Base-by-base conservation (phyloP, 2,329 filamentous ascomycete species). In the Fusarium bactridioides region DNA sequence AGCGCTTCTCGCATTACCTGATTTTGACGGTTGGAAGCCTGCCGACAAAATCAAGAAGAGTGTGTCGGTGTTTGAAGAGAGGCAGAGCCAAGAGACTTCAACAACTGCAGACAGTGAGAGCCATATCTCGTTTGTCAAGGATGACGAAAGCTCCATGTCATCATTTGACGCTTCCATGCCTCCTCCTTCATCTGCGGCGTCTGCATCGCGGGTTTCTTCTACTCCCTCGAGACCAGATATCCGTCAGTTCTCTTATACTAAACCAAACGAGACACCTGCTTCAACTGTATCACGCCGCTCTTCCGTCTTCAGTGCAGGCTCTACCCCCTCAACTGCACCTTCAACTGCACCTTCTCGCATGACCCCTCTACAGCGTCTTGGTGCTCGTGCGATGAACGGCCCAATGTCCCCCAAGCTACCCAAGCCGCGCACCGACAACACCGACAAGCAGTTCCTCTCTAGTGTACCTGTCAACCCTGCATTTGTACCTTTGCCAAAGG, bases 281-380 rank as follows among this genome's bases (percentile, higher is more conserved):
- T 83, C 82, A 7, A 80, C 79, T 19, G 66, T 72, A 7, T 81
- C 83, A 7, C 76, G 75, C 23, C 76, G 74, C 41, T 83, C 80
- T 19, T 82, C 82, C 18, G 61, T 82, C 12, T 83, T 83, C 61
- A 83, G 81, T 63, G 68, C 70, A 31, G 68, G 78, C 23, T 80
- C 81, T 16, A 82, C 81, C 23, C 78, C 82, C 10, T 84, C 84
- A 5, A 86, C 85, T 33, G 79, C 81, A 27, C 78, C 82, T 72
- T 83, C 87, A 41, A 82, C 84, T 61, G 79, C 84, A 63, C 73
- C 83, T 69, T 79, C 86, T 70, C 76, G 83, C 64, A 79, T 84
- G 73, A 89, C 88, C 1, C 87, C 88, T 7, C 79, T 90, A 8
- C 86, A 89, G 68, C 85, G 87, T 47, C 82, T 90, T 35, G 86